Evolutionary conservation across 148 eudicot genomes (phyloP), one percentile per base, ranked within the genome.

Genomic region (Silene latifolia): DNA sequence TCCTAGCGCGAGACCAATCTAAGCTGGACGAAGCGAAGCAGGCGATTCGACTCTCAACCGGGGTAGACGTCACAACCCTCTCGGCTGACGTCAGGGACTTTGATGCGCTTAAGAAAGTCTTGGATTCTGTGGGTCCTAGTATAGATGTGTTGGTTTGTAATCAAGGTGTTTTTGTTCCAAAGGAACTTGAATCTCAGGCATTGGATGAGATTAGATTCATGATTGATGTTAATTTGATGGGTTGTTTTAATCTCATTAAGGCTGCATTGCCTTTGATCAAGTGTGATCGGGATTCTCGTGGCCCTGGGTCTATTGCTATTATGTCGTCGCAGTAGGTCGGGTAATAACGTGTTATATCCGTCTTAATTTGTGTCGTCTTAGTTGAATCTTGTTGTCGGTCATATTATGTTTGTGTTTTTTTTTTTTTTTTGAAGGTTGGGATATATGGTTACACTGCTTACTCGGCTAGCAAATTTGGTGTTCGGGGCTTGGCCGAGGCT

Each of bases 361-460:
- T 32, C 35, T 32, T 32, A 32, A 32, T 32, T 32, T 32, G 44
- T 39, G 44, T 39, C 7, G 42, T 35, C 3, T 32, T 4, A 2
- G n/a, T n/a, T n/a, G n/a, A n/a, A n/a, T n/a, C n/a, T n/a, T n/a
- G n/a, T n/a, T 39, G n/a, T n/a, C n/a, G n/a, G 44, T 39, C 8
- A 39, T 39, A 39, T 39, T 39, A 39, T 39, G 44, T 39, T 39
- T 18, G 67, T 17, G 11, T n/a, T n/a, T n/a, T n/a, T 18, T 8
- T 54, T 62, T n/a, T n/a, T n/a, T 77, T 25, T 44, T 29, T 74
- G 23, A 76, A 92, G 98, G 98, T 89, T 58, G 99, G 99, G 35
- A 83, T 95, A 18, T 95, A 92, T 79, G 99, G 99, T 63, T 95
- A 90, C 81, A 88, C 97, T 25, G 92, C 98, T 80, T 95, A 95